Percentiles rank a stretch among this genome's conserved stretches.
phyloP scores from a whole-genome alignment of 2,329 filamentous ascomycete genomes.

The Myriangium duriaei region DNA sequence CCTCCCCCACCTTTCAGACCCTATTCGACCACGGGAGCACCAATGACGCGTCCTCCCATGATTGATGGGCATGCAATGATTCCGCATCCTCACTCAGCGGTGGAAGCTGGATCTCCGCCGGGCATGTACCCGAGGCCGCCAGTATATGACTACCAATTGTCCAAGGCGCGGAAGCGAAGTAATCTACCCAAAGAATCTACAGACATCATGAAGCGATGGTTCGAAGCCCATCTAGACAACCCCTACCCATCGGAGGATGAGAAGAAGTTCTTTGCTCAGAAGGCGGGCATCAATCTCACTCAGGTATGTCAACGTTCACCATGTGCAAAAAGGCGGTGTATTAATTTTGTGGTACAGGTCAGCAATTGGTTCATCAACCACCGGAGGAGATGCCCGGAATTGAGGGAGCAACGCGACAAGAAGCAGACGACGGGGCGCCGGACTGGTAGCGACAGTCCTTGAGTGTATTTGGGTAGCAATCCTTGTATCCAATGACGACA shows the following conservation, averaged over 20 bases:
- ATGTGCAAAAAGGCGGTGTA: background rate
- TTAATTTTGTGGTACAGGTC: slow-evolving; percentile 14
- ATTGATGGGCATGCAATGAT: background rate
- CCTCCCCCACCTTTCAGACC: slow-evolving; percentile 3
- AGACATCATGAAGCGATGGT: slow-evolving; percentile 29
- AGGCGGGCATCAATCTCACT: slow-evolving; percentile 26
- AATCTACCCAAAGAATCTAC: slow-evolving; percentile 27
- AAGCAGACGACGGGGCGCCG: slow-evolving; percentile 8
- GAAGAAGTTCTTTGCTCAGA: slow-evolving; percentile 16
- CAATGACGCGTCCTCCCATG: slow-evolving; percentile 2
- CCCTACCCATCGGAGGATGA: slow-evolving; percentile 28
- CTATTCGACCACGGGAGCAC: slow-evolving; percentile 5
- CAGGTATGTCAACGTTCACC: slow-evolving; percentile 14
- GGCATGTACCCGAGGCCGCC: slow-evolving; percentile 16
- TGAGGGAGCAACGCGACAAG: slow-evolving; percentile 25
- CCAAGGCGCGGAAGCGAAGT: slow-evolving; percentile 25
- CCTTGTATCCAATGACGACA: background rate
- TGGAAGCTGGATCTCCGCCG: background rate
- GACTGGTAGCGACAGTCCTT: slow-evolving; percentile 6
- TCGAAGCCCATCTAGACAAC: slow-evolving; percentile 27
- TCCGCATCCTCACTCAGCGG: background rate
- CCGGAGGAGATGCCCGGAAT: slow-evolving; percentile 24
- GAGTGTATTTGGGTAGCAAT: background rate
- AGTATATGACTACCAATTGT: slow-evolving; percentile 25
- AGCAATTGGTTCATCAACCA: slow-evolving; percentile 31